Evolutionary conservation across 2,329 filamentous ascomycete genomes (phyloP), one percentile per base, ranked within the genome.

Genomic region (Sporothrix mexicana): DNA sequence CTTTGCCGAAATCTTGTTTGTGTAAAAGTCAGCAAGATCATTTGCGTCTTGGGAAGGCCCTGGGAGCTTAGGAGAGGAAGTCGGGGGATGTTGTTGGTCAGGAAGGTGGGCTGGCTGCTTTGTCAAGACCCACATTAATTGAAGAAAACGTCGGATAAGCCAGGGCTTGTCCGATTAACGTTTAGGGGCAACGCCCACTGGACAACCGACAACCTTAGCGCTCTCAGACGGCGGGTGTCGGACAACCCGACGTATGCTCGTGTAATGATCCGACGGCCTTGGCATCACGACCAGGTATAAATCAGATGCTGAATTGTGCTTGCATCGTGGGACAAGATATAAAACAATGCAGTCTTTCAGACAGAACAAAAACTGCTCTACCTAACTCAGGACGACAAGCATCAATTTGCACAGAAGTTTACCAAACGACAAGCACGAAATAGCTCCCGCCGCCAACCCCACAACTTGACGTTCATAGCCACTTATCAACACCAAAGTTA

Each of bases 81-180:
- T n/a, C 13, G 15, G 6, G 13, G 25, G 23, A 17, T 13, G 25
- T 13, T 61, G 20, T 12, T 41, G 10, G 30, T 36, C 4, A 36
- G 30, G 30, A 36, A 36, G 30, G 30, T 6, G 3, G 30, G 30
- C 30, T 2, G 41, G 25, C 62, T 68, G 64, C 64, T 68, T 68
- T 68, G 64, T 68, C 45, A 68, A 15, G 45, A 17, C 7, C 10
- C n/a, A 36, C 12, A 17, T 6, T 36, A 36, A 36, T 36, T 7
- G 30, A 36, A 5, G 20, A 66, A 25, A 53, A n/a, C 6, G 64
- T 68, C 64, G 64, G 64, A 51, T 51, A 68, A 68, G 64, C 45
- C 64, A 45, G 23, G 13, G 20, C 20, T 15, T 25, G 4, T 15
- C 6, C n/a, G 1, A 8, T 20, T 12, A 23, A 23, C 23, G 12